Evolutionary conservation across 2,329 filamentous ascomycete species (phyloP), one percentile per base, ranked within the genome.

Genomic region (Penicillium janthinellum): DNA sequence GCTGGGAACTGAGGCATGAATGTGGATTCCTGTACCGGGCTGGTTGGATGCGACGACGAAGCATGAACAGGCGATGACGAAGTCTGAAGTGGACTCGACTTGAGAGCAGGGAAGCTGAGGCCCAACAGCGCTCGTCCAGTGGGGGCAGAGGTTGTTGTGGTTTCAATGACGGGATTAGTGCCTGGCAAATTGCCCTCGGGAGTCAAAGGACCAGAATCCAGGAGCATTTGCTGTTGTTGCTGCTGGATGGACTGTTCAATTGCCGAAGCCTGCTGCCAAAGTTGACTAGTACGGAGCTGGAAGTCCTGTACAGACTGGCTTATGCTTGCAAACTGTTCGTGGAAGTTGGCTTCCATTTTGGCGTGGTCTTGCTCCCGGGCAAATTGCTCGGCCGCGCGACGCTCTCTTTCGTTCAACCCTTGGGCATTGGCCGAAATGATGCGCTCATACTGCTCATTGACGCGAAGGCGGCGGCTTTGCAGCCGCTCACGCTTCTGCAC

Each of bases 401-500:
- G 77, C 64, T 82, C 83, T 68, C 83, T 81, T 64, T 83, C 83
- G 54, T 83, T 83, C 54, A 84, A 78, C 7, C 81, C 83, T 65
- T 86, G 82, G n/a, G 77, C 78, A 66, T 86, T 87, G 70, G 84
- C 84, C 42, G 81, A 80, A 39, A 82, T 78, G 57, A 88, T 83
- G 56, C 83, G 81, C 58, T 87, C 84, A 67, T 86, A 81, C 73
- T 88, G 86, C 67, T 87, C 84, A 52, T 83, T 83, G 55, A 88
- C 80, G 67, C 86, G 84, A 39, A 79, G 78, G 58, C 82, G 82
- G 53, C 86, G 84, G 58, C 81, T 76, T 58, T 82, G 80, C 38
- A 88, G 81, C 66, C 85, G 84, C 70, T 88, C 86, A 52, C 82
- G 82, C 71, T 86, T 85, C 64, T 85, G 82, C 22, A 84, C 73